These are phyloP conservation scores for Colletotrichum salicis DNA, from an alignment of 2,329 filamentous ascomycete genomes.

Conservation along the genomic window DNA sequence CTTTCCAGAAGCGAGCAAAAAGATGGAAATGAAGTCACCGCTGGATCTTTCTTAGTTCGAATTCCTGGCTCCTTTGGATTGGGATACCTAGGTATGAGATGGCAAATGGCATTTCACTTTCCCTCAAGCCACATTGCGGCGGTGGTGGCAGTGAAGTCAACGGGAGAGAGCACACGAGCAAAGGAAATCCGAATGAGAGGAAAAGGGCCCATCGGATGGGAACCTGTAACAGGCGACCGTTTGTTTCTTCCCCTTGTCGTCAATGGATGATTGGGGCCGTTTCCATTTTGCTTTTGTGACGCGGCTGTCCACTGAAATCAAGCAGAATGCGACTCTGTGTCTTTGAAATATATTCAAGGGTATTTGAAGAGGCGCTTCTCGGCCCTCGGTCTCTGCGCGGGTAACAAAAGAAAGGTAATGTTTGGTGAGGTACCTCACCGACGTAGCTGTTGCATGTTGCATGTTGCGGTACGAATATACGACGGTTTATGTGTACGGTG, in stretches of 20 bases:
- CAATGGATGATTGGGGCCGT: background rate
- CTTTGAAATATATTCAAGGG: background rate
- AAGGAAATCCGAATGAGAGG: background rate
- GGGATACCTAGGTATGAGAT: background rate
- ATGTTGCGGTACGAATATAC: background rate
- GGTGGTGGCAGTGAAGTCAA: background rate
- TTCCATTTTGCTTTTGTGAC: background rate
- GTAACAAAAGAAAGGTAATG: background rate
- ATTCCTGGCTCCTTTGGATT: background rate
- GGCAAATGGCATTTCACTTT: background rate
- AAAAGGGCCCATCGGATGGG: background rate
- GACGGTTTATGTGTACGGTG: too few relatives aligned
- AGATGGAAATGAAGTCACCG: background rate
- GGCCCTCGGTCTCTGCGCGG: background rate
- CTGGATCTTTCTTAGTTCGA: background rate
- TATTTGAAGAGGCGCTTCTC: background rate
- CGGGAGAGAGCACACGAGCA: background rate
- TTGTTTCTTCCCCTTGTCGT: slow-evolving; percentile 18
- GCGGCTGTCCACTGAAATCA: background rate
- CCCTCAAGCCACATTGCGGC: slow-evolving; percentile 5
- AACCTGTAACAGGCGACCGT: background rate
- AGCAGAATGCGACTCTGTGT: background rate
- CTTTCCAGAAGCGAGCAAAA: slow-evolving; percentile 10
- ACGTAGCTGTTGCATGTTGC: background rate
- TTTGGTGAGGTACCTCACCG: background rate